Base-by-base conservation (phyloP, 1,284 basidiomycete species). In the Moesziomyces parantarcticus region DNA sequence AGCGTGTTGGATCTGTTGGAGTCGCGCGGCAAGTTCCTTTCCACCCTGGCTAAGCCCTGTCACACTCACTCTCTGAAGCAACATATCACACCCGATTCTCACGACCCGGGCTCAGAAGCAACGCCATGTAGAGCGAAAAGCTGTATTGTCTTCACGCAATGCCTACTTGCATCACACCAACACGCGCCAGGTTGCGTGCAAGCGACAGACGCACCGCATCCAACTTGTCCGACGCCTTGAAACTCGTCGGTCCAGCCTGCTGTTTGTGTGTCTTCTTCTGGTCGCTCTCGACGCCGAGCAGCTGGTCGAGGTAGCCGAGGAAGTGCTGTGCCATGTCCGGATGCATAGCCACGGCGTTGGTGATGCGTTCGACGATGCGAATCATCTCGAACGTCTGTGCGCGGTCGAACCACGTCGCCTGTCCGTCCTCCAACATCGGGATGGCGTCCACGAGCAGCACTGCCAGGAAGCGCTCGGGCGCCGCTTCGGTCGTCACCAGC, bases 391-490 rank as follows among this genome's bases (percentile, higher is more conserved):
- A 79, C 1, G 79, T 77, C 48, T 81, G 76, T 3, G 71, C 45
- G 10, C 63, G 48, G 25, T 71, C 64, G 52, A 82, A 81, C 69
- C 69, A 72, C n/a, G 63, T 61, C 11, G 69, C 69, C 20, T 63
- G 54, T 16, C 57, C 54, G 25, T 75, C 64, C 25, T 78, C 67
- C 2, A 83, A 58, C 29, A 83, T 48, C 1, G 81, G 80, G 21
- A 81, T 61, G 0, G 80, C 75, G 41, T 83, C 81, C 14, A 81
- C 69, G 10, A 83, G 65, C 10, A 83, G 56, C 3, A 83, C 77
- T 3, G 77, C 77, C 25, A 79, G 63, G 58, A 82, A 83, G 7
- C 70, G 66, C 47, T 78, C 77, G 1, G 81, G 81, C 21, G 79
- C 79, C 16, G 73, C 64, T 32, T 76, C 76, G 29, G 78, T 81